Base-by-base conservation (phyloP, 176 grass and related monocot species). In the Oryza brachyantha region DNA sequence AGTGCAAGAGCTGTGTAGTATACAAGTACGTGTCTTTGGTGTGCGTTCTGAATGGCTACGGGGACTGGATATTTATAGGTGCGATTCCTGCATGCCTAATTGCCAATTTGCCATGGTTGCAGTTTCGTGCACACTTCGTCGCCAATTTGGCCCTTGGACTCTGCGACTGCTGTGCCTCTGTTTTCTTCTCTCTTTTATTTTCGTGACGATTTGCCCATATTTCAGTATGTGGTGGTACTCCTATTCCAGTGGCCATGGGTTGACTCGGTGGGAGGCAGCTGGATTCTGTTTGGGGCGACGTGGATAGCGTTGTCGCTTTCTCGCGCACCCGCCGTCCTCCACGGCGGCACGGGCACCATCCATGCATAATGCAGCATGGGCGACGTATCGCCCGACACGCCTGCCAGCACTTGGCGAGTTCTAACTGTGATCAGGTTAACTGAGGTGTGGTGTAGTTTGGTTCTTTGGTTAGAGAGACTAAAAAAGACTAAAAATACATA, bases 241-340 rank as follows among this genome's bases (percentile, higher is more conserved):
- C 41, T 46, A 46, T 46, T 46, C 5, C 43, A 66, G 19, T 73
- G 60, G n/a, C 58, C 77, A 32, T 25, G 79, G 52, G 67, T 73
- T 88, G 68, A 74, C 80, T 74, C 29, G 68, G 86, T 88, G 80
- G 61, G 68, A 79, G 17, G 86, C 86, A 79, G 75, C 86, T 84
- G 80, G 68, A 32, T 68, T 5, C 57, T 25, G 80, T 52, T 35
- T 60, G 80, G 9, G 50, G 37, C 46, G 80, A 88, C 75, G 39
- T 68, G 16, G 68, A 52, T 40, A 38, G 46, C 5, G 13, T 72
- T 66, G 67, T 78, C 35, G 79, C 31, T 78, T 78, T 79, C 58
- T 58, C 73, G 65, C 58, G 52, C 76, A 60, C 58, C 45, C 7
- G 46, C 61, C 55, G 63, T n/a, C 24, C 8, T 16, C 25, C 39